phyloP scores from a whole-genome alignment of 805 yeast species.

The Pichia heedii region DNA sequence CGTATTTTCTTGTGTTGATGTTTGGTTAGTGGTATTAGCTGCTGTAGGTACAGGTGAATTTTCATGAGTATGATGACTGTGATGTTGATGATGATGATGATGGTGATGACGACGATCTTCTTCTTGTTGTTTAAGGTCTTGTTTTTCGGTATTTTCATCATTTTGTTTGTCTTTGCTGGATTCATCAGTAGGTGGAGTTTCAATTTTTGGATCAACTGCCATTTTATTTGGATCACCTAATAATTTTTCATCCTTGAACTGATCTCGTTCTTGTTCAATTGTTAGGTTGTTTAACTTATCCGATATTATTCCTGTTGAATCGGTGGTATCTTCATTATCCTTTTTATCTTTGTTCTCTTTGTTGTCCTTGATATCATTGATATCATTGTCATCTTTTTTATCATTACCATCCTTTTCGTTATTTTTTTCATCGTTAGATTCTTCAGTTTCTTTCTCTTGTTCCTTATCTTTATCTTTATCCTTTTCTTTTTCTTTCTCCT shows the following conservation, averaged over 20 bases:
- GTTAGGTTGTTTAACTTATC: conserved; percentile 5
- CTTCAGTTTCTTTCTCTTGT: no score
- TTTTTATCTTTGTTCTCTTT: not conserved
- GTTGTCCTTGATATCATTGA: conserved; percentile 4
- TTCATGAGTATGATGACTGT: no score
- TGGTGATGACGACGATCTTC: conserved; percentile 27
- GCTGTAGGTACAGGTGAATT: no score
- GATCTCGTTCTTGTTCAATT: conserved; percentile 1
- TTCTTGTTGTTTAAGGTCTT: not conserved
- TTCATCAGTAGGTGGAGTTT: not conserved
- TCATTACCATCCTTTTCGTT: conserved; percentile 5
- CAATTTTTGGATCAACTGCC: conserved; percentile 9
- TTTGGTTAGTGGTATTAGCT: not conserved
- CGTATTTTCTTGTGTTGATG: conserved; percentile 2
- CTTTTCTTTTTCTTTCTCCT: conserved; percentile 15
- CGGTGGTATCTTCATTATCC: not conserved
- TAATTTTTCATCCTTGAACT: conserved; percentile 5
- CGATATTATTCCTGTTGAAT: no score
- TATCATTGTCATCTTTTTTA: conserved; percentile 12
- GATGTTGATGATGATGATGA: conserved; percentile 15
- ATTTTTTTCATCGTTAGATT: conserved; percentile 11
- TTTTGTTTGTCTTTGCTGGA: not conserved
- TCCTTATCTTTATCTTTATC: not conserved
- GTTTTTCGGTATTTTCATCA: not conserved
- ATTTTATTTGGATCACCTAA: conserved; percentile 22